phyloP scores from a whole-genome alignment of 2,329 filamentous ascomycete genomes.

The Leptographium procerum region DNA sequence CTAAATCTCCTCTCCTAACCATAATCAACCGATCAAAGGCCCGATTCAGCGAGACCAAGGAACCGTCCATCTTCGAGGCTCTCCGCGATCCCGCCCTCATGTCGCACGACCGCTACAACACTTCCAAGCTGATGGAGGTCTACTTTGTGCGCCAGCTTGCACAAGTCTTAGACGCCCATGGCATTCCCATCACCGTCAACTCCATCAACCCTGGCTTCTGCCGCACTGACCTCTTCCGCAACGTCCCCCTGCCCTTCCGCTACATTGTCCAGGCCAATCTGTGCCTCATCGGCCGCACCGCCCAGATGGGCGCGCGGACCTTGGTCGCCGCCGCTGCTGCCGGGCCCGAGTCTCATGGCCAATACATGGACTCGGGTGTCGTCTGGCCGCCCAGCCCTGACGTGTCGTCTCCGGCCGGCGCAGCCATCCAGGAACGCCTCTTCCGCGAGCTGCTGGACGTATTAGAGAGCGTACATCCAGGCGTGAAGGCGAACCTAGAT shows the following conservation, averaged over 20 bases:
- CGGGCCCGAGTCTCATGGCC: slow-evolving; percentile 27
- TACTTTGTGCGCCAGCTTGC: slow-evolving; percentile 24
- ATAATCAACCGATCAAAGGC: slow-evolving; percentile 16
- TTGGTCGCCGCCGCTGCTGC: slow-evolving; percentile 26
- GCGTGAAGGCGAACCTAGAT: slow-evolving; percentile 19
- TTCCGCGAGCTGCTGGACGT: slow-evolving; percentile 31
- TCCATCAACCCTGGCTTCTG: slow-evolving; percentile 29
- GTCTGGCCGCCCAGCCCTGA: slow-evolving; percentile 18
- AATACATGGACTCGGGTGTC: slow-evolving; percentile 25
- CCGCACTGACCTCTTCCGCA: slow-evolving; percentile 26
- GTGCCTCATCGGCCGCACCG: slow-evolving; percentile 21
- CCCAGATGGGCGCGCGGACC: slow-evolving; percentile 28
- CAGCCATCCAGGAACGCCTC: slow-evolving; percentile 22
- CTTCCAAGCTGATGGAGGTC: slow-evolving; percentile 23
- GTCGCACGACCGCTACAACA: slow-evolving; percentile 22
- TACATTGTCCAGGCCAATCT: slow-evolving; percentile 10
- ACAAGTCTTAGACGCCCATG: slow-evolving; percentile 16
- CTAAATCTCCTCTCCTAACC: not conserved
- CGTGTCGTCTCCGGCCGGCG: slow-evolving; percentile 26
- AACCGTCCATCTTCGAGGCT: slow-evolving; percentile 21
- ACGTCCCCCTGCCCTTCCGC: slow-evolving; percentile 19
- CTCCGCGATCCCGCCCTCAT: slow-evolving; percentile 18
- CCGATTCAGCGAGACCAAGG: slow-evolving; percentile 20
- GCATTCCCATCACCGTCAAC: slow-evolving; percentile 26
- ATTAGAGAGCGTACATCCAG: slow-evolving; percentile 30